Evolutionary conservation across 805 yeast genomes (phyloP), one percentile per base, ranked within the genome.

Genomic region (Lipomyces yamadae): DNA sequence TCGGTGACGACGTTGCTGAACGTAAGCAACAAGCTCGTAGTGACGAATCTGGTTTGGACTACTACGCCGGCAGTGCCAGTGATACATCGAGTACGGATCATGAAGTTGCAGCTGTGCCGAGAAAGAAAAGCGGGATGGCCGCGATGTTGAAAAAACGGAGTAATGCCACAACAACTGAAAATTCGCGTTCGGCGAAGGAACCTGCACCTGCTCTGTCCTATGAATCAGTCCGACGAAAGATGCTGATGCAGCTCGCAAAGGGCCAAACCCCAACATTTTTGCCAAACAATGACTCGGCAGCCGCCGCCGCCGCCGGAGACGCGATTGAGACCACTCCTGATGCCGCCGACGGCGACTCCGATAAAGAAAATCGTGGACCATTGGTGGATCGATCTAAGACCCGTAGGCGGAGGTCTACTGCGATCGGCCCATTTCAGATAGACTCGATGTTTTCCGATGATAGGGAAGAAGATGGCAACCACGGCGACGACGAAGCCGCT

Each of bases 191-290:
- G n/a, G 32, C 55, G 29, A 13, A 29, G 7, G 32, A 33, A 29
- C 13, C 13, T n/a, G 8, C 24, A 11, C n/a, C 33, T 4, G 48
- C 30, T 15, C 5, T 13, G 58, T n/a, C 35, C 24, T 56, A 56
- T 29, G 32, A 29, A 48, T 34, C 42, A 4, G 37, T 56, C 6
- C 32, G 59, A 24, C 29, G 48, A 18, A 56, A 56, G 37, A 56
- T 56, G 42, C 56, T 56, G 30, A 55, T 18, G 37, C 59, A 56
- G 56, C 32, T 56, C 30, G 48, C 48, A 30, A 56, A 56, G 24
- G 37, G 32, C 6, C 13, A 56, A 13, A 32, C 34, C 34, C 34
- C 55, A 34, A n/a, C 29, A 7, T 4, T 24, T 11, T 42, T 18
- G 7, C 18, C 48, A 42, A 42, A 42, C 18, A 42, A n/a, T 15